phyloP scores from a whole-genome alignment of 2,329 filamentous ascomycete species.

The Talaromyces sp. region DNA sequence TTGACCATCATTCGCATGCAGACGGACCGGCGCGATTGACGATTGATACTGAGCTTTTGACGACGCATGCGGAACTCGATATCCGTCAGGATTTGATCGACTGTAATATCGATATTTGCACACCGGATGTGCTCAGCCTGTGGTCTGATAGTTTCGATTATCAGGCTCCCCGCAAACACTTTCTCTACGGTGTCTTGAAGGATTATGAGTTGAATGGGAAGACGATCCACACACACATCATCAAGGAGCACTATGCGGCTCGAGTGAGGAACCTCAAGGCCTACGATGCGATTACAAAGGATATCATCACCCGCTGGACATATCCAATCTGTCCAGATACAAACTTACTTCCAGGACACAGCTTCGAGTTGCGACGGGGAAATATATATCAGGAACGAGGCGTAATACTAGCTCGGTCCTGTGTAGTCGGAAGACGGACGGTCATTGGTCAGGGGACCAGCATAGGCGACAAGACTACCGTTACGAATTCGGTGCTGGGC shows the following conservation, averaged over 20 bases:
- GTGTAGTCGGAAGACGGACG: constrained; percentile 64
- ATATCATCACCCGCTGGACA: constrained; percentile 82
- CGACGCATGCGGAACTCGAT: constrained; percentile 71
- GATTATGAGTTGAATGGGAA: constrained; percentile 97
- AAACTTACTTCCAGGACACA: constrained; percentile 74
- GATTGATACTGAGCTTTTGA: constrained; percentile 76
- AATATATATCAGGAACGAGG: constrained; percentile 75
- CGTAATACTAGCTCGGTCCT: constrained; percentile 70
- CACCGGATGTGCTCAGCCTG: constrained; percentile 86
- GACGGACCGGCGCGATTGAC: constrained; percentile 52
- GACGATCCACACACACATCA: constrained; percentile 87
- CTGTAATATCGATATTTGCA: constrained; percentile 94
- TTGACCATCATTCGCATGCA: constrained; percentile 54
- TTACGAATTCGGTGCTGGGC: constrained; percentile 77
- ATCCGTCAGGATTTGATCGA: constrained; percentile 86
- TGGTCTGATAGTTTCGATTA: constrained; percentile 99
- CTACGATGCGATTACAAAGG: constrained; percentile 84
- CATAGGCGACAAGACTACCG: constrained; percentile 67
- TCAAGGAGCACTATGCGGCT: constrained; percentile 79
- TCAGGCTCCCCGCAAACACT: constrained; percentile 81
- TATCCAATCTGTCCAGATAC: constrained; percentile 87
- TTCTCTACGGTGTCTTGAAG: constrained; percentile 87
- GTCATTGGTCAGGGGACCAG: constrained; percentile 74
- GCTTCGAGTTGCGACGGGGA: constrained; percentile 67
- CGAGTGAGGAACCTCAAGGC: constrained; percentile 80